A percentile compares a stretch with the other conserved stretches of the same genome.
Conservation (phyloP, 164 flowering plant species). For the Berberis vulgaris region DNA sequence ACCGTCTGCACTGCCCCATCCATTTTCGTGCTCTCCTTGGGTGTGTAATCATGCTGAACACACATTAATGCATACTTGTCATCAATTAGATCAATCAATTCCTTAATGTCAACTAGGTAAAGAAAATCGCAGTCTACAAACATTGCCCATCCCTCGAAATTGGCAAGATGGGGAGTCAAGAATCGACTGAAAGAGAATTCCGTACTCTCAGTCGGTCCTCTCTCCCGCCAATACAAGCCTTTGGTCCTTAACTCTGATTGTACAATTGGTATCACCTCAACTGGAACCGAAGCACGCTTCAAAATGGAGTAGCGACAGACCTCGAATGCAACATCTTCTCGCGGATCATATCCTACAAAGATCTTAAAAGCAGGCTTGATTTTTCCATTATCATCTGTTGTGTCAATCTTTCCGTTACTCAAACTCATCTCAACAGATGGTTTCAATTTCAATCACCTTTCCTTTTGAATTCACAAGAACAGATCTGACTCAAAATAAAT, state of each 20-base stretch:
- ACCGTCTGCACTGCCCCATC: slow-evolving; percentile 89
- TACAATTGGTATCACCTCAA: slow-evolving; percentile 63
- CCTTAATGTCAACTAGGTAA: slow-evolving; percentile 72
- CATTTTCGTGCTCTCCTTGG: slow-evolving; percentile 89
- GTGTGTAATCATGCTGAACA: slow-evolving; percentile 92
- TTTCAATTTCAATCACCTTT: no score
- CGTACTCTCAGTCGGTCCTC: slow-evolving; percentile 78
- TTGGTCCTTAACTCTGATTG: slow-evolving; percentile 62
- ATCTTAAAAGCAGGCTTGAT: slow-evolving; percentile 39
- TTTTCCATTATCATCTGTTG: not conserved
- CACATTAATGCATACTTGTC: slow-evolving; percentile 85
- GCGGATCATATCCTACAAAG: slow-evolving; percentile 85
- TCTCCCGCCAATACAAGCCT: slow-evolving; percentile 73
- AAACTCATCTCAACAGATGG: no score
- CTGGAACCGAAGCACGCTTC: slow-evolving; percentile 66
- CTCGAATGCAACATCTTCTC: slow-evolving; percentile 77
- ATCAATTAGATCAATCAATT: slow-evolving; percentile 59
- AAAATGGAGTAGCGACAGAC: slow-evolving; percentile 70
- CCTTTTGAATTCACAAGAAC: no score
- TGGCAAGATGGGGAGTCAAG: slow-evolving; percentile 70
- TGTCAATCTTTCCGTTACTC: no score
- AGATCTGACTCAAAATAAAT: no score
- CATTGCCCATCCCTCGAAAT: slow-evolving; percentile 85
- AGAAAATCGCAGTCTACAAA: slow-evolving; percentile 95
- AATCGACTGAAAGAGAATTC: slow-evolving; percentile 85